Evolutionary conservation across 2,329 filamentous ascomycete species (phyloP).

Genomic region (Ambrosiella cleistominuta): DNA sequence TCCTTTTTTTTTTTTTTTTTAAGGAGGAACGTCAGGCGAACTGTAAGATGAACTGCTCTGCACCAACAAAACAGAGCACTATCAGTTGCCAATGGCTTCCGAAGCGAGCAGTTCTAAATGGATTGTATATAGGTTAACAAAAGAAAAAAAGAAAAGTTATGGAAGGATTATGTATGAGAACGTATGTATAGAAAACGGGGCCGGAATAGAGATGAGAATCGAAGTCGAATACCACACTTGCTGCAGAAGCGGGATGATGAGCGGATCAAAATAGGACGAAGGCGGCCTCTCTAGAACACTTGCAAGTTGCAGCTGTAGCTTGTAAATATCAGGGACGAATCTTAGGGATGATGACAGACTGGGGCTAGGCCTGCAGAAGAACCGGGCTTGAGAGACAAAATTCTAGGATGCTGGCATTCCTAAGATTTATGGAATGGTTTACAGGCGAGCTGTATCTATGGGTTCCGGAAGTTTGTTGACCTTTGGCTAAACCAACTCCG

Average conservation of each 20-base stretch:
- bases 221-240: not conserved
- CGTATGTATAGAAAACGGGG: not conserved
- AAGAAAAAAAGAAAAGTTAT: not conserved
- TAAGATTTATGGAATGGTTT: not conserved
- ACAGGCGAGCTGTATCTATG: not conserved
- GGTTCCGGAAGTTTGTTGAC: too few relatives aligned
- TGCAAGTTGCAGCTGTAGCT: not conserved
- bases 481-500: too few relatives aligned
- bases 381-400: not conserved
- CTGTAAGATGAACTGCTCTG: too few relatives aligned
- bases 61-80: too few relatives aligned
- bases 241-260: not conserved
- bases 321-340: not conserved
- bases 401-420: not conserved
- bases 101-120: too few relatives aligned
- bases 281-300: not conserved
- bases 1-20: too few relatives aligned
- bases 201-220: not conserved
- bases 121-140: too few relatives aligned
- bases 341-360: slow-evolving; percentile 2
- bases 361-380: slow-evolving; percentile 2
- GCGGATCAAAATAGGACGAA: slow-evolving; percentile 3
- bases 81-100: too few relatives aligned
- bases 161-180: not conserved
- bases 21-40: too few relatives aligned